Conservation (phyloP, 2,329 filamentous ascomycete genomes). For the Coniochaeta sp. region DNA sequence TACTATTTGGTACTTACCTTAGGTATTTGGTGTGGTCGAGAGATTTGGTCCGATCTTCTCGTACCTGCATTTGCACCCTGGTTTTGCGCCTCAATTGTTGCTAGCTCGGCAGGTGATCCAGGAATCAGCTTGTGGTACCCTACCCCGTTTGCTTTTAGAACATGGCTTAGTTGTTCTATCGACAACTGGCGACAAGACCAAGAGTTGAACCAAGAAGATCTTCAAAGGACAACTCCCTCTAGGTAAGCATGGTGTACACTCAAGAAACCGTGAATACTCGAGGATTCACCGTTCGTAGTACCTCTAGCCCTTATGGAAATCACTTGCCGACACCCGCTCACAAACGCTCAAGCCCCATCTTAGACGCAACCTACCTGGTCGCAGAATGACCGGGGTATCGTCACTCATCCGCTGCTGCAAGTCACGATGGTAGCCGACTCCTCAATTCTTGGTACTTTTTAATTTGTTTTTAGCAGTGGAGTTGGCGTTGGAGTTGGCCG, state of each 20-base stretch:
- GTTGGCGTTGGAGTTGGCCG: background rate
- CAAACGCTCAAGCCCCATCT: background rate
- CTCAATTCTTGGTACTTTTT: background rate
- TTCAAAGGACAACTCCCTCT: too few species aligned
- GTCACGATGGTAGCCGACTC: constrained; percentile 1
- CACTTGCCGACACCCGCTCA: background rate
- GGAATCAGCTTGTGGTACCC: background rate
- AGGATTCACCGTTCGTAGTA: too few species aligned
- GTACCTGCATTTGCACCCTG: background rate
- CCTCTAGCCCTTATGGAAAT: too few species aligned
- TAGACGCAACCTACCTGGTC: background rate
- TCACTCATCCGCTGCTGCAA: background rate
- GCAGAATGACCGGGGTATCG: background rate
- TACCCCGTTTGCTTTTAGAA: background rate
- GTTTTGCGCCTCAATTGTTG: background rate
- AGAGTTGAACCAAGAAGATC: background rate
- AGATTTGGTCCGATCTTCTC: background rate
- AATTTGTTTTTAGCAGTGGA: background rate
- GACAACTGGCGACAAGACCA: background rate
- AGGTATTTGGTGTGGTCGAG: too few species aligned
- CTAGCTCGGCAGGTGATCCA: background rate
- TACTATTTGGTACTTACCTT: too few species aligned
- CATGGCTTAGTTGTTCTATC: background rate
- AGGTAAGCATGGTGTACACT: too few species aligned
- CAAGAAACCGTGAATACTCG: too few species aligned